These are phyloP conservation scores for Blastocystis sp. DNA, from an alignment of 352 stramenopile genomes.

Conservation along the genomic window DNA sequence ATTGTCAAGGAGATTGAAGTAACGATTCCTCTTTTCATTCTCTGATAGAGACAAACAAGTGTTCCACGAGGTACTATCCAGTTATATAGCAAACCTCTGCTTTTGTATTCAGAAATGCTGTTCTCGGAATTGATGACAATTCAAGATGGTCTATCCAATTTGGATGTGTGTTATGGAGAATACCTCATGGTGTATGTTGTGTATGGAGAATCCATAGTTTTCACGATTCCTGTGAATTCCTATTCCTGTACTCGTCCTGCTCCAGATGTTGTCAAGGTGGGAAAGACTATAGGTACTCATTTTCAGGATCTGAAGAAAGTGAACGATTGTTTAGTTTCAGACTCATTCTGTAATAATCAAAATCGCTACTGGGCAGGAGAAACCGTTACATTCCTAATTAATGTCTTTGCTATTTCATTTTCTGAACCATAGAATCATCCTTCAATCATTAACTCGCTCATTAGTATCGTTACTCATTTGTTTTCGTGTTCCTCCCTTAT, in stretches of 20 bases:
- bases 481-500: neutral
- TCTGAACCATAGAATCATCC: neutral
- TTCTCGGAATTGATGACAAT: neutral
- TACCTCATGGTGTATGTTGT: neutral
- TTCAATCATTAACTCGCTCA: neutral
- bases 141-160: neutral
- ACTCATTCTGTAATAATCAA: neutral
- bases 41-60: neutral
- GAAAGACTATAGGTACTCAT: too few species aligned
- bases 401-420: neutral
- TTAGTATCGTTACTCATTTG: constrained; percentile 30
- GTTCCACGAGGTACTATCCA: neutral
- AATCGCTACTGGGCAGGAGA: neutral
- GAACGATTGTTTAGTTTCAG: too few species aligned
- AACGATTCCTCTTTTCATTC: neutral
- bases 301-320: too few species aligned
- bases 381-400: neutral
- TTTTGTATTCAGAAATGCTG: neutral
- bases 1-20: neutral
- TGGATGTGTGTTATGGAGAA: constrained; percentile 14
- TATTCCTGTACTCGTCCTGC: neutral
- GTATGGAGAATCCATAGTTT: neutral
- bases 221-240: neutral
- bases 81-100: neutral
- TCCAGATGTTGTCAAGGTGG: too few species aligned